Base-by-base conservation (phyloP, 495 filamentous ascomycete species). In the Apodospora peruviana region DNA sequence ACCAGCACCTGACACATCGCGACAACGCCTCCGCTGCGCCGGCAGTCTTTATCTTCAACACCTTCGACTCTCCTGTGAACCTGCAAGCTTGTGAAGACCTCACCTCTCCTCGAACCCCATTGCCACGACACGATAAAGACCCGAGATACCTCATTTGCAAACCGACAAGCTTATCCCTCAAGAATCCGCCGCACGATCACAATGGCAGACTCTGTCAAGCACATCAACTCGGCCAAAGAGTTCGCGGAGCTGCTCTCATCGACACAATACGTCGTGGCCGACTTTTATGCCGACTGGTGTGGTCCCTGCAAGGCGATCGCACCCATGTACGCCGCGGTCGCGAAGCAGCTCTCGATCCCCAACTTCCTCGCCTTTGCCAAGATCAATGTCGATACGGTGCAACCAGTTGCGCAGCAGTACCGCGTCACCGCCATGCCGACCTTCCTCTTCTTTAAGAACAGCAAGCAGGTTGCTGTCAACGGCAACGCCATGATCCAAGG, bases 401-500 rank as follows among this genome's bases (percentile, higher is more conserved):
- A 69, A 45, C 71, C 75, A 16, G 61, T 78, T 38, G 78, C 81
- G 12, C 47, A 63, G 12, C 58, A 63, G 35, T 77, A 79, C 58
- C 60, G 65, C 37, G 61, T 84, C 36, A 52, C 62, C 42, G 85
- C 83, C 41, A 84, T 89, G 79, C 90, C 90, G 2, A 93, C 90
- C 36, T 95, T 96, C 71, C 73, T 95, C 51, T 83, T 95, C 62
- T 90, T 96, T 75, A 86, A 93, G 68, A 78, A 86, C 43, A 79
- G 83, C 48, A 73, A 78, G 43, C 78, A 83, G 53, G 79, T 84
- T 50, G 77, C 90, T 37, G 77, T 75, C 50, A 87, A 87, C 58
- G 88, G 85, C 43, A 40, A 45, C 17, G 40, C 36, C 23, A 64
- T 56, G 52, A 57, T 65, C 32, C 57, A 59, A 42, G 64, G 61